Conservation (phyloP, 768 basidiomycete species). For the Chiua virens region DNA sequence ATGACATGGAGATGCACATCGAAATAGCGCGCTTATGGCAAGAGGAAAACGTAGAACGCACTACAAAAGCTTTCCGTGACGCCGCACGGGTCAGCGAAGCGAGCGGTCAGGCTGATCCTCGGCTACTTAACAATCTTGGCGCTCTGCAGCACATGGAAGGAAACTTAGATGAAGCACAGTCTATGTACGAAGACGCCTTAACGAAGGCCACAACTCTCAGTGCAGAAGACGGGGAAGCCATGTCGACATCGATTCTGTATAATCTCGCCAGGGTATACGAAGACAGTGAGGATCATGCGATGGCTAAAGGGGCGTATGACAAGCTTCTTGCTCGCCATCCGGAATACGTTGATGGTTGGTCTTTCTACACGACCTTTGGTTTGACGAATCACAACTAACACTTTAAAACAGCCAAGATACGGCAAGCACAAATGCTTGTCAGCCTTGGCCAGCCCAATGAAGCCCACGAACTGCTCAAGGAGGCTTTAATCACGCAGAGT, state of each 20-base stretch:
- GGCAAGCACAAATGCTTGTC: conserved; percentile 80
- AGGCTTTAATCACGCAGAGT: conserved; percentile 77
- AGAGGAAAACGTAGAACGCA: conserved; percentile 72
- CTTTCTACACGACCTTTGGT: background rate
- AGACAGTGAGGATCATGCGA: conserved; percentile 66
- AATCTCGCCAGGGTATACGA: conserved; percentile 94
- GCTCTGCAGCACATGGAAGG: conserved; percentile 72
- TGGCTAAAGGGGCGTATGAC: conserved; percentile 84
- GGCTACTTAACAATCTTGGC: conserved; percentile 80
- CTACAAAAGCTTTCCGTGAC: conserved; percentile 69
- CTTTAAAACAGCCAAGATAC: conserved; percentile 76
- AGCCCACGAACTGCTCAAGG: conserved; percentile 88
- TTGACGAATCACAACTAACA: conserved; percentile 7
- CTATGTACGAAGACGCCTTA: conserved; percentile 74
- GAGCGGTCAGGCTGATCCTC: conserved; percentile 53
- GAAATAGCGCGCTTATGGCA: conserved; percentile 92
- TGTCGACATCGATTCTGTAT: conserved; percentile 83
- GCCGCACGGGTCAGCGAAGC: conserved; percentile 65
- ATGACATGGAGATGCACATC: conserved; percentile 86
- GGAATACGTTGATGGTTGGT: conserved; percentile 92
- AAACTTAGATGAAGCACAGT: conserved; percentile 52
- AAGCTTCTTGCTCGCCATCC: conserved; percentile 89
- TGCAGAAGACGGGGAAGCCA: conserved; percentile 55
- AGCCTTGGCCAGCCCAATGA: conserved; percentile 70
- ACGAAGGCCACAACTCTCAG: conserved; percentile 50